Conservation (phyloP, 495 filamentous ascomycete species). For the Annulohypoxylon stygium region DNA sequence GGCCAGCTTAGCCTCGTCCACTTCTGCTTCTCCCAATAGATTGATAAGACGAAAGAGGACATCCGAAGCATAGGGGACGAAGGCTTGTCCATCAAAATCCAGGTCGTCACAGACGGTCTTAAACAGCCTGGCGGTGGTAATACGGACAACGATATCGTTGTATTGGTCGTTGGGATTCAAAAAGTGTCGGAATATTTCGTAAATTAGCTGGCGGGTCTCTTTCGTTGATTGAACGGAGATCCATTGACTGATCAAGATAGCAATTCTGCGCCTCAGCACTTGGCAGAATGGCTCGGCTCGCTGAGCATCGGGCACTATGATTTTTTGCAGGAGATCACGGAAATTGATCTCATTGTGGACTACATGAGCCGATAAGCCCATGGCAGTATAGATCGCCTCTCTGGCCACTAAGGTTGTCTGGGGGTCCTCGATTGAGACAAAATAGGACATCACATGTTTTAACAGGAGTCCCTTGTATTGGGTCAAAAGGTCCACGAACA, state of each 20-base stretch:
- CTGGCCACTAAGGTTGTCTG: constrained; percentile 81
- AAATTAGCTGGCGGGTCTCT: constrained; percentile 76
- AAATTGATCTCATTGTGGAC: constrained; percentile 80
- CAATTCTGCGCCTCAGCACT: constrained; percentile 87
- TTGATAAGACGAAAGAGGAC: constrained; percentile 77
- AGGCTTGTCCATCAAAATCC: constrained; percentile 77
- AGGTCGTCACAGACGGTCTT: constrained; percentile 83
- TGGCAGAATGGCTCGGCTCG: constrained; percentile 81
- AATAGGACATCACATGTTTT: constrained; percentile 81
- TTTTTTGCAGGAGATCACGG: constrained; percentile 78
- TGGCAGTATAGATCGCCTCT: constrained; percentile 92
- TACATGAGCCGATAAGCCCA: constrained; percentile 86
- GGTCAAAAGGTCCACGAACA: constrained; percentile 91
- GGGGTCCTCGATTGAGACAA: constrained; percentile 76
- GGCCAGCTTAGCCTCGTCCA: constrained; percentile 87
- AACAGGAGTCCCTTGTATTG: constrained; percentile 85
- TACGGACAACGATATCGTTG: constrained; percentile 92
- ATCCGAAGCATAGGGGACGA: constrained; percentile 78
- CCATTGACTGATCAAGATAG: constrained; percentile 92
- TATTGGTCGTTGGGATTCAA: constrained; percentile 78
- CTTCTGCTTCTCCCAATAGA: constrained; percentile 83
- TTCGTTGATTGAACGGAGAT: constrained; percentile 77
- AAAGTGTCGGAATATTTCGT: constrained; percentile 90
- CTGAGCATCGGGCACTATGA: constrained; percentile 83
- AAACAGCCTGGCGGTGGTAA: constrained; percentile 89